These are phyloP conservation scores for Tricholoma sp. DNA, from an alignment of 768 basidiomycete genomes.

Conservation along the genomic window DNA sequence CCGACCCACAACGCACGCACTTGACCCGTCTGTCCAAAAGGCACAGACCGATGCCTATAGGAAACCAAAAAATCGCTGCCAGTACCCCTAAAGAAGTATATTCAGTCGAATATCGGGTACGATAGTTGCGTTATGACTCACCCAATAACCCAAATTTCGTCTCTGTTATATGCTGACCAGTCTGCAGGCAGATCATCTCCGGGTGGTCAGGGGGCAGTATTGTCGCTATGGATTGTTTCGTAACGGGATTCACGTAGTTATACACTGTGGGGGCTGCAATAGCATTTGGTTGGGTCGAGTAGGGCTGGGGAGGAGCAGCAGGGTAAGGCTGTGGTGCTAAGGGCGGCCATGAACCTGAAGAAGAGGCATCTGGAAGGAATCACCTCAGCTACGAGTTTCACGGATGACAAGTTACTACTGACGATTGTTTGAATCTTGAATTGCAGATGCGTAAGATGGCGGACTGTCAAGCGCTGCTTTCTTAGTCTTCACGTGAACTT, in stretches of 20 bases:
- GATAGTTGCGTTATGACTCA: conserved; percentile 24
- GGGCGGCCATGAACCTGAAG: neutral
- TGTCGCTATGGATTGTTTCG: conserved; percentile 54
- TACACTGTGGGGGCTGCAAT: conserved; percentile 45
- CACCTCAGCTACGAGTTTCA: neutral
- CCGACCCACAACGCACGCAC: conserved; percentile 48
- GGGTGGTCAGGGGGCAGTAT: conserved; percentile 74
- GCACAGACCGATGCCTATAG: conserved; percentile 74
- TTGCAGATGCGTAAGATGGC: conserved; percentile 34
- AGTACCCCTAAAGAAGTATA: conserved; percentile 49
- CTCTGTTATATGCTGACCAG: conserved; percentile 59
- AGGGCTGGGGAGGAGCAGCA: conserved; percentile 12
- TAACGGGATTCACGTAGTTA: conserved; percentile 62
- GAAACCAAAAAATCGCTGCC: conserved; percentile 86
- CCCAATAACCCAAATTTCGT: conserved; percentile 70
- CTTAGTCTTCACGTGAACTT: conserved; percentile 9
- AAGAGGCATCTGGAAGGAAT: neutral
- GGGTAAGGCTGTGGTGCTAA: neutral
- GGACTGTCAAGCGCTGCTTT: conserved; percentile 33
- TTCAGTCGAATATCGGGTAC: conserved; percentile 1
- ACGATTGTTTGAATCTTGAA: conserved; percentile 21
- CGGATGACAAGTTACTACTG: conserved; percentile 6
- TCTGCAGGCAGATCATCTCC: conserved; percentile 81
- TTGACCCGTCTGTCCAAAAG: conserved; percentile 67
- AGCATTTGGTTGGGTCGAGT: conserved; percentile 10